phyloP scores from a whole-genome alignment of 1,284 basidiomycete species.

The Puccinia triticina region DNA sequence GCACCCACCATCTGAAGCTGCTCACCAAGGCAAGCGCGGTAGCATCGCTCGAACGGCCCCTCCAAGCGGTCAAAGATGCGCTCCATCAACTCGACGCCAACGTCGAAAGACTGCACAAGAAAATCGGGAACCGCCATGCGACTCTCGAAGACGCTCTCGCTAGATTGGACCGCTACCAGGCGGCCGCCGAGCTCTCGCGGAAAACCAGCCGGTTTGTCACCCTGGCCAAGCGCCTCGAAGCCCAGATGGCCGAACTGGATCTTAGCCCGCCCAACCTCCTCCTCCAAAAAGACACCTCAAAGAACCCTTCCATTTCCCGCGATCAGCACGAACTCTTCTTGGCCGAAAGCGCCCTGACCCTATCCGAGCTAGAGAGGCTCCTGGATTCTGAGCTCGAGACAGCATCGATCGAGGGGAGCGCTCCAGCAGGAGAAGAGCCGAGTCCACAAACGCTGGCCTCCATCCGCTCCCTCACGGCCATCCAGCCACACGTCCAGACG shows the following conservation, averaged over 20 bases:
- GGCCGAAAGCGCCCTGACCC: conserved; percentile 27
- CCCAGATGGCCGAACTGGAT: conserved; percentile 12
- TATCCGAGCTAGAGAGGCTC: conserved; percentile 29
- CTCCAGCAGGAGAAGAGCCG: neutral
- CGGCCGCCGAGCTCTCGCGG: conserved; percentile 78
- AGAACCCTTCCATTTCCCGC: no score
- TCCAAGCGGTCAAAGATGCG: conserved; percentile 60
- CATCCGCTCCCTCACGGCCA: conserved; percentile 25
- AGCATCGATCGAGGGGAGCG: neutral
- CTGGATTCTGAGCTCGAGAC: conserved; percentile 12
- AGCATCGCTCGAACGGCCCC: conserved; percentile 64
- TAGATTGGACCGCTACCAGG: conserved; percentile 74
- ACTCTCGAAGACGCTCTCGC: conserved; percentile 72
- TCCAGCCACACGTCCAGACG: conserved; percentile 17
- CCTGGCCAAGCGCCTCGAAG: conserved; percentile 74
- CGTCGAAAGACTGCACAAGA: conserved; percentile 71
- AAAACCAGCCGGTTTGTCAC: conserved; percentile 79
- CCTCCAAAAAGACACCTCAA: no score
- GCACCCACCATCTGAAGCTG: conserved; percentile 59
- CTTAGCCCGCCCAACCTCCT: neutral
- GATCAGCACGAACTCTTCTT: conserved; percentile 22
- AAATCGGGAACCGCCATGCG: conserved; percentile 79
- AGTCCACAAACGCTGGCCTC: neutral
- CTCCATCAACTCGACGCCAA: conserved; percentile 56
- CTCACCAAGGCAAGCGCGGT: conserved; percentile 61